A percentile compares a stretch with the other conserved stretches of the same genome.
Conservation (phyloP, 495 filamentous ascomycete species). For the Hypoxylon trugodes region DNA sequence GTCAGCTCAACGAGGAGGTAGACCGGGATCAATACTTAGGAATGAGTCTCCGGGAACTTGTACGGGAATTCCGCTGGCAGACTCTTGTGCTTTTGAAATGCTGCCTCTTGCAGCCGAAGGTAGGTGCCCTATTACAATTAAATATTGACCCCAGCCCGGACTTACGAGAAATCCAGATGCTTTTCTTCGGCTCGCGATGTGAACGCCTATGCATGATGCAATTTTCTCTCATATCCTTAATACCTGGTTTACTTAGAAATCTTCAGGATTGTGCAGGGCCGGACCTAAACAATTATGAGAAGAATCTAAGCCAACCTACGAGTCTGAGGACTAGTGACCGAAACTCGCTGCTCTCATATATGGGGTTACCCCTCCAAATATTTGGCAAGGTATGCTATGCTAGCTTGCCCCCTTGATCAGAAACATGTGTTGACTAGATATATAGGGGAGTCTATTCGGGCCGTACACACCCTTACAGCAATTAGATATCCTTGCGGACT, state of each 20-base stretch:
- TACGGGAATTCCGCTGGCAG: slow-evolving; percentile 92
- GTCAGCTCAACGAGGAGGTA: slow-evolving; percentile 70
- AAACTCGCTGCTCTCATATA: slow-evolving; percentile 86
- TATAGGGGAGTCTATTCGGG: slow-evolving; percentile 88
- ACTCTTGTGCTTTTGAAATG: slow-evolving; percentile 94
- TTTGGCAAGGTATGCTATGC: slow-evolving; percentile 83
- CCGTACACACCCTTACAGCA: slow-evolving; percentile 97
- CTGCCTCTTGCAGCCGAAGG: slow-evolving; percentile 92
- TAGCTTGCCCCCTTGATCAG: background rate
- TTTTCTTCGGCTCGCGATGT: slow-evolving; percentile 96
- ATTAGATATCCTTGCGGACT: slow-evolving; percentile 91
- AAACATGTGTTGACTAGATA: slow-evolving; percentile 16
- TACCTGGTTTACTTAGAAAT: slow-evolving; percentile 86
- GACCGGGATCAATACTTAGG: slow-evolving; percentile 89
- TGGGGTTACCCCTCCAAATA: slow-evolving; percentile 93
- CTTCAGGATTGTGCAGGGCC: slow-evolving; percentile 94
- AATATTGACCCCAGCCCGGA: background rate
- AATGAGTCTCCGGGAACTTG: slow-evolving; percentile 88
- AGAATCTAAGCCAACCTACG: slow-evolving; percentile 76
- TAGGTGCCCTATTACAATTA: slow-evolving; percentile 46
- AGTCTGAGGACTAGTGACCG: slow-evolving; percentile 92
- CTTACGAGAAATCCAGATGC: slow-evolving; percentile 71
- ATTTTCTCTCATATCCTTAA: slow-evolving; percentile 92
- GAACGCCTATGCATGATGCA: slow-evolving; percentile 98
- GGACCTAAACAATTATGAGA: slow-evolving; percentile 82